Evolutionary conservation across 192 early-diverging fungal species (phyloP).

Genomic region (Linnemannia hyalina): DNA sequence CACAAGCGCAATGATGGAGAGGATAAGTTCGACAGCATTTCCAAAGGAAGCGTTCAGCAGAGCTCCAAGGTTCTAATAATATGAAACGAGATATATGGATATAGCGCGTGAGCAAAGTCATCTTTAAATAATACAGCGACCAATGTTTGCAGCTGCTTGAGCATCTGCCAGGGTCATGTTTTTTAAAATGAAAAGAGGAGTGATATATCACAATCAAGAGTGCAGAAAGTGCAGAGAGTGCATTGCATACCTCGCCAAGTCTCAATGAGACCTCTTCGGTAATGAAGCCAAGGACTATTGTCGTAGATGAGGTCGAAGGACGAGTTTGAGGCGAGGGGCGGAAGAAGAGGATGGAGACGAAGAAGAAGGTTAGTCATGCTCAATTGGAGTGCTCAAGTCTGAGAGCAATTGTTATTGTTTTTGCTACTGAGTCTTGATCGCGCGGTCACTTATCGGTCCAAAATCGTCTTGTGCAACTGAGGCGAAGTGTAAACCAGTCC

Average conservation of each 20-base stretch:
- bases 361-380: slow-evolving; percentile 9
- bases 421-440: background rate
- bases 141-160: slow-evolving; percentile 66
- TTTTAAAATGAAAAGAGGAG: slow-evolving; percentile 76
- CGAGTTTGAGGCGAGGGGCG: background rate
- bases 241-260: slow-evolving; percentile 66
- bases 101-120: slow-evolving; percentile 87
- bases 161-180: slow-evolving; percentile 40
- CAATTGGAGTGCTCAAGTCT: background rate
- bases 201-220: slow-evolving; percentile 4
- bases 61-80: slow-evolving; percentile 78
- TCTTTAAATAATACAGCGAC: slow-evolving; percentile 71
- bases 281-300: slow-evolving; percentile 85
- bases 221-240: background rate
- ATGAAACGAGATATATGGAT: slow-evolving; percentile 64
- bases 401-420: slow-evolving; percentile 1
- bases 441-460: slow-evolving; percentile 2
- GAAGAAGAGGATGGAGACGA: background rate
- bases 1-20: slow-evolving; percentile 85
- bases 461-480: background rate
- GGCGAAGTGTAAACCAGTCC: background rate
- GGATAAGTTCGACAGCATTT: slow-evolving; percentile 91
- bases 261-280: slow-evolving; percentile 87
- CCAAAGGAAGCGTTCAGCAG: slow-evolving; percentile 83
- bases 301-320: background rate